Base-by-base conservation (phyloP, 164 flowering plant species). In the Umbellularia californica region DNA sequence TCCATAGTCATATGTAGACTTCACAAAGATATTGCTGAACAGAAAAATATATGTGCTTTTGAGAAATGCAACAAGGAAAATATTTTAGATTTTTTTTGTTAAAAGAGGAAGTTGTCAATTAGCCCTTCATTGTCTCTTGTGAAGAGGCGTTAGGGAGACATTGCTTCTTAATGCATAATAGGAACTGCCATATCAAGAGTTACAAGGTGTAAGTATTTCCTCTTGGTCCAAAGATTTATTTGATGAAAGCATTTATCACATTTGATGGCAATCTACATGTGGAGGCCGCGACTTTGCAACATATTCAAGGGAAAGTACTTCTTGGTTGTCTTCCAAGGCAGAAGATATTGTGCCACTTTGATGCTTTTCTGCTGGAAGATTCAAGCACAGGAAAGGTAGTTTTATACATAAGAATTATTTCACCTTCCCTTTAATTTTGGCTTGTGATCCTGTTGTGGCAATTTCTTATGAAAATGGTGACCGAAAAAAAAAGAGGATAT, bases 271-370 rank as follows among this genome's bases (percentile, higher is more conserved):
- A 86, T 78, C 74, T 93, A 28, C 95, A 93, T 88, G 80, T 93
- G 85, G 98, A 92, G 84, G 99, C 98, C 47, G 99, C 98, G 62
- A 90, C 99, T 70, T 85, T 93, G 87, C 91, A 93, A 82, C 84
- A 86, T 58, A 80, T 95, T 58, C 84, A 88, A 65, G 98, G 98
- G 70, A 92, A 87, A 80, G 94, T 84, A 52, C 83, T 93, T 69
- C 78, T 87, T 77, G 95, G 95, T 63, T 92, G 84, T 82, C 80
- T 74, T 50, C 30, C 90, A 24, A 93, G 99, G 99, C 99, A 95
- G 88, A 93, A 86, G 80, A 87, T 93, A 72, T 78, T 75, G 77
- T 90, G 94, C 82, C 90, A 87, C 76, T 90, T 95, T 77, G 83
- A 86, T 67, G 51, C 77, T 75, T 77, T 93, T 69, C 71, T 95